Percentiles rank a stretch among this genome's conserved stretches.
phyloP scores from a whole-genome alignment of 2,329 filamentous ascomycete species.

The Pseudocercospora fuligena region DNA sequence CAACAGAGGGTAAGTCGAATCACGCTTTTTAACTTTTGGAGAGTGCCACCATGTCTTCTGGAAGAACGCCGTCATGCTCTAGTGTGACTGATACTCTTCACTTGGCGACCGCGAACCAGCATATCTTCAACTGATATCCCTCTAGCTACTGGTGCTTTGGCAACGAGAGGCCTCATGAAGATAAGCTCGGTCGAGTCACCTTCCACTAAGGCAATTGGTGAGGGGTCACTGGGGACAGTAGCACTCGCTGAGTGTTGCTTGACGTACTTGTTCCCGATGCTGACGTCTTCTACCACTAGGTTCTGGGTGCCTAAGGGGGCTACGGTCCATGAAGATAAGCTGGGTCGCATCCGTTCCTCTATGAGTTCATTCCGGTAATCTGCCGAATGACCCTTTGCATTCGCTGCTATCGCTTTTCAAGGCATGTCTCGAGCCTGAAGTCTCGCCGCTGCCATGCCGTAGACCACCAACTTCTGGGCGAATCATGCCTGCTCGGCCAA shows the following conservation, averaged over 20 bases:
- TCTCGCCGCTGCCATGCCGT: too few species aligned
- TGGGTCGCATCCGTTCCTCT: background rate
- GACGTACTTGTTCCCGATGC: background rate
- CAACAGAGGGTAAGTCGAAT: constrained; percentile 10
- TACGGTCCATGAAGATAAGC: background rate
- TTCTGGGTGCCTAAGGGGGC: background rate
- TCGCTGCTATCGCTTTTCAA: too few species aligned
- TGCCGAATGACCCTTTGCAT: too few species aligned
- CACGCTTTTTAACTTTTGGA: background rate
- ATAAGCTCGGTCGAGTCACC: background rate
- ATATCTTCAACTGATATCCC: background rate
- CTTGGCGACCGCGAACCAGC: background rate
- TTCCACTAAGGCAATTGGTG: background rate
- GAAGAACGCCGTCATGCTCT: background rate
- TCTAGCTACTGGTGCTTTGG: background rate
- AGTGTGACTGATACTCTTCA: too few species aligned
- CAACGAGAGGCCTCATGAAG: background rate
- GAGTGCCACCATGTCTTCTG: too few species aligned
- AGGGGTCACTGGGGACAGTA: background rate
- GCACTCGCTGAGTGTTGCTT: background rate
- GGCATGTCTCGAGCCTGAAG: too few species aligned
- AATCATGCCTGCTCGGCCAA: too few species aligned
- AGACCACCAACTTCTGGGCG: too few species aligned
- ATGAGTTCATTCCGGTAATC: background rate
- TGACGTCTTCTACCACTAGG: background rate